Evolutionary conservation across 2,329 filamentous ascomycete genomes (phyloP), one percentile per base, ranked within the genome.

Genomic region (Diaporthe destruens): DNA sequence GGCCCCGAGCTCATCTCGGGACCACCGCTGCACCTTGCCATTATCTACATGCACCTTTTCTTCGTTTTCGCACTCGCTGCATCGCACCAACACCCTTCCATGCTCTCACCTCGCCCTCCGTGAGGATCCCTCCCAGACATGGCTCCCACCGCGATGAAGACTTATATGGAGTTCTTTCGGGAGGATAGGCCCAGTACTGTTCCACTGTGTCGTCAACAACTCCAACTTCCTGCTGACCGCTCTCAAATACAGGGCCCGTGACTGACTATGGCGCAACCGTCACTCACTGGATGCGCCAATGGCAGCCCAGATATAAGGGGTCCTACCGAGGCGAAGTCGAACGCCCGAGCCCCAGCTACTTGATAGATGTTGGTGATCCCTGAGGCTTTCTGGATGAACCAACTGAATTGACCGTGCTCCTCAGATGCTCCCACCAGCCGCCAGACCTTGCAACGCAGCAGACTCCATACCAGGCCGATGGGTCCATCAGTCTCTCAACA

Each of bases 401-500:
- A 29, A 29, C 51, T 20, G 51, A 20, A 20, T 76, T 81, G 68
- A 80, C 74, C 55, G 55, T 63, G 72, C 8, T 55, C 20, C 47
- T 42, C 78, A 96, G 94, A 96, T 98, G 90, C 87, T 97, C 32
- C 95, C 96, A 3, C 96, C 96, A 1, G 87, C 92, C 55, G 95
- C 94, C 47, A 89, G 94, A 80, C 85, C 91, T 68, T 88, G 91
- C 75, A 91, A 89, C 75, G 91, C 95, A 25, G 94, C 92, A 72
- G 95, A 98, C 81, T 93, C 94, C 1, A 93, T 99, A 57, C 96
- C 96, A 16, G 93, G 94, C n/a, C 96, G 96, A 78, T 95, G 98
- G 80, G 88, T 99, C 53, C 96, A 99, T 81, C 97, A 96, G n/a
- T 98, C 96, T 0, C 89, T 98, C 8, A 98, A 98, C 85, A 99